These are phyloP conservation scores for Termitomyces sp. DNA, from an alignment of 768 basidiomycete species.

Conservation along the genomic window DNA sequence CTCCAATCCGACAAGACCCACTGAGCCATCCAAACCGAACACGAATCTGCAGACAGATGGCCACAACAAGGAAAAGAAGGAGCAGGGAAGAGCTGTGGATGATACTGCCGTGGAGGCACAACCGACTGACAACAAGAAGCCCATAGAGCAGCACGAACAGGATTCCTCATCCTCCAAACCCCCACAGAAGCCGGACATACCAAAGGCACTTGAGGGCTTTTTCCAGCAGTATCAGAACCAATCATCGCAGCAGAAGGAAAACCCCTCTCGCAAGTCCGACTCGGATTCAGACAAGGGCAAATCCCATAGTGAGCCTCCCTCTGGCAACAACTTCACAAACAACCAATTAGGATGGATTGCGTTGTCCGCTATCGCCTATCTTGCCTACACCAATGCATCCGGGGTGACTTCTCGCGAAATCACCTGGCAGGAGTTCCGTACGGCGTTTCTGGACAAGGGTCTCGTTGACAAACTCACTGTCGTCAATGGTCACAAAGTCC, in stretches of 20 bases:
- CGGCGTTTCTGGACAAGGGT: constrained; percentile 93
- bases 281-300: constrained; percentile 33
- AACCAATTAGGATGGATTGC: constrained; percentile 46
- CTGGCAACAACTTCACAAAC: constrained; percentile 51
- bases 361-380: constrained; percentile 53
- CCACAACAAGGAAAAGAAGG: neutral
- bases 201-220: constrained; percentile 73
- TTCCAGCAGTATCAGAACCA: constrained; percentile 62
- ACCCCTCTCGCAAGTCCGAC: constrained; percentile 25
- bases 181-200: constrained; percentile 39
- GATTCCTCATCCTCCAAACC: constrained; percentile 10
- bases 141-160: constrained; percentile 22
- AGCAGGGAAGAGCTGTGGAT: neutral
- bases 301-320: constrained; percentile 35
- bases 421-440: constrained; percentile 99
- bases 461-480: constrained; percentile 92
- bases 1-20: constrained; percentile 19
- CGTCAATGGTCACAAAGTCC: constrained; percentile 85
- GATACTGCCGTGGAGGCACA: constrained; percentile 1
- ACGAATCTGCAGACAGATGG: neutral
- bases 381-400: constrained; percentile 58
- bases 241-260: constrained; percentile 32
- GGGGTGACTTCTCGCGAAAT: constrained; percentile 74
- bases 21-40: neutral
- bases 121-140: constrained; percentile 10